Evolutionary conservation across 371 early-diverging fungal species (phyloP).

Genomic region (Blakeslea trispora): DNA sequence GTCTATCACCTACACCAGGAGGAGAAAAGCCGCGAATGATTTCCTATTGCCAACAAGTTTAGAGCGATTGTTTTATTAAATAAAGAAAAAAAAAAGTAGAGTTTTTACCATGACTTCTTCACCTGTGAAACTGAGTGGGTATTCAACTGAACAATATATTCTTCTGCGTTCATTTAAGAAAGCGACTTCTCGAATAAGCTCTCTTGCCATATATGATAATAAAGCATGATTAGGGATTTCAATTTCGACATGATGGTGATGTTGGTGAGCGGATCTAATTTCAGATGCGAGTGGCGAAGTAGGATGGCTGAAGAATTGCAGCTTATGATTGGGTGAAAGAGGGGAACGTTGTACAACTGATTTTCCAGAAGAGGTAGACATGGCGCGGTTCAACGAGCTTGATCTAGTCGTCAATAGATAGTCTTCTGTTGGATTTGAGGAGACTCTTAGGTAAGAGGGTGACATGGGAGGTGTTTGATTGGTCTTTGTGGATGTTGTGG

Average conservation of each 20-base stretch:
- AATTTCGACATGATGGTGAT: not conserved
- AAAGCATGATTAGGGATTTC: conserved; percentile 35
- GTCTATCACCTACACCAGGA: conserved; percentile 10
- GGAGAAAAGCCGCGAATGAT: conserved; percentile 38
- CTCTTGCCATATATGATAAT: conserved; percentile 32
- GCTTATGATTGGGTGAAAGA: conserved; percentile 6
- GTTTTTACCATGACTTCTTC: conserved; percentile 43
- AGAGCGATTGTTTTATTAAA: too few relatives aligned
- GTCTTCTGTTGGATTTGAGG: conserved; percentile 13
- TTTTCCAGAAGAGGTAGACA: conserved; percentile 19
- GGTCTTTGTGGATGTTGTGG: not conserved
- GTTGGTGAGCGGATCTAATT: not conserved
- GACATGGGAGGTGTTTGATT: conserved; percentile 23
- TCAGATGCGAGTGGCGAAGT: conserved; percentile 25
- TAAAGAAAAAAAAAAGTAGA: not conserved
- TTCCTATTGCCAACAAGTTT: too few relatives aligned
- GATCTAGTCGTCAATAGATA: conserved; percentile 33
- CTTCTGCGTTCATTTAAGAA: conserved; percentile 32
- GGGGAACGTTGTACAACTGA: conserved; percentile 14
- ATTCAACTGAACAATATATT: conserved; percentile 42
- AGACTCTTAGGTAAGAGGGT: conserved; percentile 21
- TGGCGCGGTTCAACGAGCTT: conserved; percentile 33
- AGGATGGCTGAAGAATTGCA: conserved; percentile 17
- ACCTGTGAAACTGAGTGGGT: conserved; percentile 48
- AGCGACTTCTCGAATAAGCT: conserved; percentile 30